Conservation (phyloP, 129 eudicot species). For the Gnaphalium uliginosum region DNA sequence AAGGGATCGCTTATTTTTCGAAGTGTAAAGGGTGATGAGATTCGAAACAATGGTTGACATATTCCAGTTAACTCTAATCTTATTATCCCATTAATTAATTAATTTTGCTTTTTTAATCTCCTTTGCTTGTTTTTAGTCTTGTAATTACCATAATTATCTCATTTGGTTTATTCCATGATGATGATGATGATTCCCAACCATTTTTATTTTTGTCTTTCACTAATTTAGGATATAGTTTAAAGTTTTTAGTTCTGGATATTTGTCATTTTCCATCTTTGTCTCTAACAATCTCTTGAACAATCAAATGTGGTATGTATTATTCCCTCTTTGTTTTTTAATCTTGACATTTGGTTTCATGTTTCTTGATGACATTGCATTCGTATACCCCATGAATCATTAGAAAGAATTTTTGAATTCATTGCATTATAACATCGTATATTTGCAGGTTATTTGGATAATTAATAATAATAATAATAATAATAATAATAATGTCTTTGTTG, state of each 20-base stretch:
- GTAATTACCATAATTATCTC: conserved; percentile 18
- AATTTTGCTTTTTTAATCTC: conserved; percentile 21
- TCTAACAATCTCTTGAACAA: conserved; percentile 13
- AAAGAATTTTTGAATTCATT: background rate
- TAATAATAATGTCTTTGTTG: background rate
- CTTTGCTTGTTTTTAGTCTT: conserved; percentile 1
- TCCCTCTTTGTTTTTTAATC: background rate
- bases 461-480: background rate
- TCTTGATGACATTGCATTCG: background rate
- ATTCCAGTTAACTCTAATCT: conserved; percentile 15
- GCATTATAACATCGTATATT: background rate
- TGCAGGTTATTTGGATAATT: background rate
- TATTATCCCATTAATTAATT: conserved; percentile 20
- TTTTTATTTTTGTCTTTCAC: conserved; percentile 27
- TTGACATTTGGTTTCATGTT: background rate
- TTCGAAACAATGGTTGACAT: background rate
- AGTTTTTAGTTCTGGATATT: conserved; percentile 18
- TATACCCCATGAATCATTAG: background rate
- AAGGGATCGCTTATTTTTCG: conserved; percentile 27
- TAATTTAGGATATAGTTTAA: conserved; percentile 28
- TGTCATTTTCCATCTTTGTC: conserved; percentile 16
- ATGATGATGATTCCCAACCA: conserved; percentile 26
- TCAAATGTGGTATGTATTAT: conserved; percentile 27
- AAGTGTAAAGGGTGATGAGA: conserved; percentile 23
- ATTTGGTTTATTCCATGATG: conserved; percentile 26